Conservation (phyloP, 108 stramenopile genomes). For the Chaetoceros muelleri region DNA sequence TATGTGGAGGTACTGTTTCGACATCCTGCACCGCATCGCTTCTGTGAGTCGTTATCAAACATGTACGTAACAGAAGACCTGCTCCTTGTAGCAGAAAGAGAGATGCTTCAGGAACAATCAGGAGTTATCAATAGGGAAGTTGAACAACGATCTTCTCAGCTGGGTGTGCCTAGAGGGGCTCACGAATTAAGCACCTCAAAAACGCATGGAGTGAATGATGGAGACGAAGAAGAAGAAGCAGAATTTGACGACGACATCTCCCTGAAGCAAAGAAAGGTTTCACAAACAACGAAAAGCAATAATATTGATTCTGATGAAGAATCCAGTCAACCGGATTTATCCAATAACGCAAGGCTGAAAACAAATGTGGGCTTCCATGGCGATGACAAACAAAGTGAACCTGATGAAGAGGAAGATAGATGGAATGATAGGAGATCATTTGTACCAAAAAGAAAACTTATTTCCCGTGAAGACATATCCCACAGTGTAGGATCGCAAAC, state of each 20-base stretch:
- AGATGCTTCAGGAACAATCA: conserved; percentile 52
- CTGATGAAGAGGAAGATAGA: conserved; percentile 5
- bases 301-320: not conserved
- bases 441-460: not conserved
- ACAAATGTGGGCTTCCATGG: too few relatives aligned
- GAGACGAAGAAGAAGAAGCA: conserved; percentile 8
- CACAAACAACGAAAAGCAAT: not conserved
- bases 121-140: conserved; percentile 13
- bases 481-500: not conserved
- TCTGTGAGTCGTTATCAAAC: conserved; percentile 61
- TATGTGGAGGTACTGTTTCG: conserved; percentile 73
- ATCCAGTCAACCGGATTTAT: not conserved
- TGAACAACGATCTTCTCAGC: conserved; percentile 10
- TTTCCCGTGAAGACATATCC: not conserved
- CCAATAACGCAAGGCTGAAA: not conserved
- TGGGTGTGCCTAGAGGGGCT: conserved; percentile 13
- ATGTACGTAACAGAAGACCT: conserved; percentile 74
- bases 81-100: conserved; percentile 72
- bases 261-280: not conserved
- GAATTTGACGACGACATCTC: not conserved
- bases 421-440: not conserved
- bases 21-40: conserved; percentile 55
- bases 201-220: conserved; percentile 5
- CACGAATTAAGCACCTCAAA: not conserved
- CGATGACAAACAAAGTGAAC: conserved; percentile 3